A percentile compares a stretch with the other conserved stretches of the same genome.
Conservation (phyloP, 257 asterid species). For the Perilla frutescens region DNA sequence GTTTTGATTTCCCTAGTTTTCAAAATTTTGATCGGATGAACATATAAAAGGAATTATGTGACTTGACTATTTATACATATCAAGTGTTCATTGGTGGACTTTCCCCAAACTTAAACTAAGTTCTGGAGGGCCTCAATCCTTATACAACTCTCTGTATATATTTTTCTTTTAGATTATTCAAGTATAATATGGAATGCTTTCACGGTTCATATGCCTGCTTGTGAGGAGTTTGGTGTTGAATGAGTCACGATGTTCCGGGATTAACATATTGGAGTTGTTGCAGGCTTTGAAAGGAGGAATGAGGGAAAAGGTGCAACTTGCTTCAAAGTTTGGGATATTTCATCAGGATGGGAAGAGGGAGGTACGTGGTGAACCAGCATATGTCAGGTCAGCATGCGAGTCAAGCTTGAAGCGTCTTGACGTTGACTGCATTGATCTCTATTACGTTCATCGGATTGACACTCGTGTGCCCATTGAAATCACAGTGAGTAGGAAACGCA, state of each 20-base stretch:
- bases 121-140: no score
- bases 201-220: not conserved
- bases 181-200: not conserved
- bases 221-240: not conserved
- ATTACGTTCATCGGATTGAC: conserved; percentile 30
- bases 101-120: no score
- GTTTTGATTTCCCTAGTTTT: no score
- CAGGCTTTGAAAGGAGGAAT: conserved; percentile 29
- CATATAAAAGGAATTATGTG: no score
- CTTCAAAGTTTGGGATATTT: conserved; percentile 19
- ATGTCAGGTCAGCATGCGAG: conserved; percentile 37
- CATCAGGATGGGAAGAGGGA: not conserved
- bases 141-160: not conserved
- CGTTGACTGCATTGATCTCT: no score
- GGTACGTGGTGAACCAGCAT: conserved; percentile 24
- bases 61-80: no score
- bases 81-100: no score
- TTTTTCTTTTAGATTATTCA: not conserved
- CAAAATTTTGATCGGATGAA: no score
- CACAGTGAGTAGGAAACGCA: not conserved
- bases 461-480: not conserved
- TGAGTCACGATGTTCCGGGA: no score
- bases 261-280: not conserved
- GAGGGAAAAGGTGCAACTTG: conserved; percentile 22
- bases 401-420: conserved; percentile 31